Conservation (phyloP, 176 grass and related monocot species). For the Triticum timopheevii region DNA sequence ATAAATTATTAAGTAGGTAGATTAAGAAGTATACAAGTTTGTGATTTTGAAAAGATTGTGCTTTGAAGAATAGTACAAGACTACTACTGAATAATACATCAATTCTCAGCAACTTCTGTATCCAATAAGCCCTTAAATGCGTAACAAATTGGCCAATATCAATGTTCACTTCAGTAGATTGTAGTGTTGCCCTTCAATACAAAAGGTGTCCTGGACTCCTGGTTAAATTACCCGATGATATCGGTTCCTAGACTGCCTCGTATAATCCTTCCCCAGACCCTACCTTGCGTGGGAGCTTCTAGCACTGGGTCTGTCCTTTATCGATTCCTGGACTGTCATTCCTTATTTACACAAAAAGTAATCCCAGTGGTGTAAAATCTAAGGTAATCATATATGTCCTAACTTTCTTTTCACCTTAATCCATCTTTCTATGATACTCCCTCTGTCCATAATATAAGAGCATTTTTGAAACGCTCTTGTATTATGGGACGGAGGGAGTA, state of each 20-base stretch:
- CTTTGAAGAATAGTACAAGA: not conserved
- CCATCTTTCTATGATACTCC: not conserved
- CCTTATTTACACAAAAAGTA: not conserved
- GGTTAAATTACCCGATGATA: not conserved
- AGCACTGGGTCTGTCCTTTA: not conserved
- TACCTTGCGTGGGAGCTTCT: too few relatives aligned
- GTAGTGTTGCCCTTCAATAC: not conserved
- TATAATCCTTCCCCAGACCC: too few relatives aligned
- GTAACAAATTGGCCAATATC: not conserved
- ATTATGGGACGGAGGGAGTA: not conserved
- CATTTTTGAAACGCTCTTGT: too few relatives aligned
- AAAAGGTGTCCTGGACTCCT: not conserved
- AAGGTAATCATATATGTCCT: not conserved
- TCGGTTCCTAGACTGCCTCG: not conserved
- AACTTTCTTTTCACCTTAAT: not conserved
- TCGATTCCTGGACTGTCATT: not conserved
- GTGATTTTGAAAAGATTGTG: not conserved
- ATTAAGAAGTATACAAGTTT: not conserved
- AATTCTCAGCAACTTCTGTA: not conserved
- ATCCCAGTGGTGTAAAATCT: not conserved
- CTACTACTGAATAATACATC: not conserved
- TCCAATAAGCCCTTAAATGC: not conserved
- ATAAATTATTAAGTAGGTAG: not conserved
- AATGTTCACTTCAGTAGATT: not conserved
- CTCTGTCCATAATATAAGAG: too few relatives aligned